Conservation (phyloP, 768 basidiomycete species). For the Hypsizygus marmoreus region DNA sequence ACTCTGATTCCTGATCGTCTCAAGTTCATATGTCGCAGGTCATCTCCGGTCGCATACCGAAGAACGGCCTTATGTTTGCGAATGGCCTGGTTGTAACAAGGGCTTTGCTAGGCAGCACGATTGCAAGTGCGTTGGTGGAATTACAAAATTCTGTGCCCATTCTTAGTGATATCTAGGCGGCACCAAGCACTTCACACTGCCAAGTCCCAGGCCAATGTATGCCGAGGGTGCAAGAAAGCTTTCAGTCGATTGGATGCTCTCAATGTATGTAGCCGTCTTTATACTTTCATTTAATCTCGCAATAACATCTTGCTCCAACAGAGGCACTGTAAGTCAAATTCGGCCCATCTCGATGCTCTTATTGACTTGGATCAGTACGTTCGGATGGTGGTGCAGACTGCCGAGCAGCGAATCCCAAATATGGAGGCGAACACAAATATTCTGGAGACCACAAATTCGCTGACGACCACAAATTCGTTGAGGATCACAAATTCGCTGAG, state of each 20-base stretch:
- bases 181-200: conserved; percentile 89
- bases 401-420: conserved; percentile 47
- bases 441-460: no score
- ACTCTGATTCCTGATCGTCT: neutral
- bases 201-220: conserved; percentile 82
- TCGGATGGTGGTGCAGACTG: conserved; percentile 86
- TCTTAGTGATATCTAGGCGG: conserved; percentile 48
- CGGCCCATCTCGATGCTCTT: conserved; percentile 12
- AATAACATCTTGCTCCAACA: conserved; percentile 33
- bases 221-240: conserved; percentile 91
- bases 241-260: conserved; percentile 94
- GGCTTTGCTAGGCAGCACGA: conserved; percentile 95
- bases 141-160: conserved; percentile 7
- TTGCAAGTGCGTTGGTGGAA: conserved; percentile 74
- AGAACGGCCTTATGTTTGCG: conserved; percentile 91
- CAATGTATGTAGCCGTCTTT: conserved; percentile 78
- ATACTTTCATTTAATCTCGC: conserved; percentile 15
- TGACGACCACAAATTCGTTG: no score
- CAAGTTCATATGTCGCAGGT: conserved; percentile 43
- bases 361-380: conserved; percentile 53
- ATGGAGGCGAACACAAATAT: no score
- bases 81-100: conserved; percentile 93
- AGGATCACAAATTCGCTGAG: no score
- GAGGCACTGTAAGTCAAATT: conserved; percentile 70
- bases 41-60: conserved; percentile 95